Conservation (phyloP, 257 asterid genomes). For the Leptodermis oblonga region DNA sequence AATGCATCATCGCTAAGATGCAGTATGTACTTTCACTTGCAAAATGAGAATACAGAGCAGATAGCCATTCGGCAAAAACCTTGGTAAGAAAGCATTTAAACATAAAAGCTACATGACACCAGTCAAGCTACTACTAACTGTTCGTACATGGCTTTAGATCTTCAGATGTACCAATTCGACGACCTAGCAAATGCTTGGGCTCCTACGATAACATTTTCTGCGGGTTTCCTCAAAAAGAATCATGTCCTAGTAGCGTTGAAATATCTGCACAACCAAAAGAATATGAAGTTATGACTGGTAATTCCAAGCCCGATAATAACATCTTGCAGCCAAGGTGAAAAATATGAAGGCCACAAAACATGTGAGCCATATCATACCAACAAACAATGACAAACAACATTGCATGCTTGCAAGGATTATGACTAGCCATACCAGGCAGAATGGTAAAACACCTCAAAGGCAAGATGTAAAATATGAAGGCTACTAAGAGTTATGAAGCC, state of each 20-base stretch:
- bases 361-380: no score
- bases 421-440: no score
- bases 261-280: conserved; percentile 6
- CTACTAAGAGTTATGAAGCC: neutral
- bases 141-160: neutral
- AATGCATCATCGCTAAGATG: neutral
- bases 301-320: neutral
- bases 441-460: neutral
- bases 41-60: neutral
- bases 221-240: neutral
- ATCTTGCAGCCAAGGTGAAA: neutral
- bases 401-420: no score
- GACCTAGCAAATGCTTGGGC: neutral
- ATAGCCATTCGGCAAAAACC: neutral
- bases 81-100: neutral
- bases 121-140: neutral
- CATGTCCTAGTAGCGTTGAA: neutral
- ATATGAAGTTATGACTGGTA: neutral
- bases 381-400: no score
- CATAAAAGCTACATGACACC: neutral
- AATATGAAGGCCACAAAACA: no score
- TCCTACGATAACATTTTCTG: neutral
- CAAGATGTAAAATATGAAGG: neutral
- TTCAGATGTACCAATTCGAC: neutral
- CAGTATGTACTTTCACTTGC: neutral